Base-by-base conservation (phyloP, 768 basidiomycete species). In the Boletellus sp. region DNA sequence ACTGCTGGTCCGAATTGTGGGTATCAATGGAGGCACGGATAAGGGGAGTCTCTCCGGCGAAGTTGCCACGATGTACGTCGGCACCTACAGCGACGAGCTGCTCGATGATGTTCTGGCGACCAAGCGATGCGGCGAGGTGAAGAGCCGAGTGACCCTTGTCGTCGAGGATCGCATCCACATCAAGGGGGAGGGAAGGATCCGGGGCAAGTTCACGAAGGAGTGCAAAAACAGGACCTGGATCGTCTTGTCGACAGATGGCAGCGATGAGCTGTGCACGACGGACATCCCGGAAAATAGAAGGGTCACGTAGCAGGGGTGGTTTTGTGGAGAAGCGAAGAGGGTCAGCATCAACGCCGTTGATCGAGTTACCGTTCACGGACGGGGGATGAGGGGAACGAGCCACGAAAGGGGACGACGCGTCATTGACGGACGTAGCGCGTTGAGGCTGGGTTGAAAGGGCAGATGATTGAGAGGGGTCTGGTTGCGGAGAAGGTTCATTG, bases 111-210 rank as follows among this genome's bases (percentile, higher is more conserved):
- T 77, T 73, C 42, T 81, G 76, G 19, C 90, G 79, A 0, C 85
- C 90, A 43, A 97, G 75, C 38, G 93, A 90, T 6, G 93, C 85
- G 1, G 96, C 94, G 53, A 97, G 79, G 65, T 99, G 96, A 13
- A 99, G 75, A 10, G 94, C 87, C 0, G 94, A 92, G 66, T 99
- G 96, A 0, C 92, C 91, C 60, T 93, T 87, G 55, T 96, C 91
- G 60, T 99, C 96, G 36, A 99, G 78, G 36, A 95, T 76, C n/a
- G 79, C 76, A 63, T 98, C 89, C 42, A 91, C 72, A 51, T 94
- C 90, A 33, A 61, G 47, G 6, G 67, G 61, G 16, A 62, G 48
- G 20, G 66, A 62, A 15, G 69, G 61, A 46, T 76, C 65, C 1
- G 78, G 72, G 6, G 79, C 73, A 19, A 85, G 74, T 64, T 84